A percentile compares a stretch with the other conserved stretches of the same genome.
These are phyloP conservation scores for Iris macrosiphon DNA, from an alignment of 106 monocot species.

Conservation along the genomic window DNA sequence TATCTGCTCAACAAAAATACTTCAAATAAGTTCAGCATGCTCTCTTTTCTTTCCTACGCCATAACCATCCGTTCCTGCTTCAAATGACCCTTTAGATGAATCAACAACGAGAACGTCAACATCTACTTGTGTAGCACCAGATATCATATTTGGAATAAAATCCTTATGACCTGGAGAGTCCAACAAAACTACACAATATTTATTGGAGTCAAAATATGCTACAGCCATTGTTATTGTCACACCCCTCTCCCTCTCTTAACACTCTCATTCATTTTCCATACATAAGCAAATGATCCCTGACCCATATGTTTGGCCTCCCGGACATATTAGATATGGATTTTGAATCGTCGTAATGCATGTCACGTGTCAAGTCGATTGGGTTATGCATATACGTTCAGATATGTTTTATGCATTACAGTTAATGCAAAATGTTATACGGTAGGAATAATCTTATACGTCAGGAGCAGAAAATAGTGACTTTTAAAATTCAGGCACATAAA, in stretches of 20 bases:
- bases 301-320: too few relatives aligned
- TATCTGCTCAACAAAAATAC: conserved; percentile 83
- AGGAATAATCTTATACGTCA: too few relatives aligned
- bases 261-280: conserved; percentile 91
- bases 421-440: too few relatives aligned
- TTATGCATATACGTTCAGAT: too few relatives aligned
- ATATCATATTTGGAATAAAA: conserved; percentile 91
- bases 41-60: conserved; percentile 80
- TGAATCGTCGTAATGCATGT: too few relatives aligned
- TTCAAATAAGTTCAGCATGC: conserved; percentile 79
- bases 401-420: too few relatives aligned
- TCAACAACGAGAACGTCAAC: conserved; percentile 87
- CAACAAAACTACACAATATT: conserved; percentile 68
- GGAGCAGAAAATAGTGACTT: too few relatives aligned
- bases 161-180: conserved; percentile 92
- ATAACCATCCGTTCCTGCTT: conserved; percentile 75
- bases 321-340: too few relatives aligned
- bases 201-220: conserved; percentile 76
- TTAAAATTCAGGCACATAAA: too few relatives aligned
- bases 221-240: conserved; percentile 83
- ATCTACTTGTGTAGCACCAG: too few relatives aligned
- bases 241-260: conserved; percentile 80
- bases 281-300: conserved; percentile 89
- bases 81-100: conserved; percentile 75
- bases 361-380: too few relatives aligned